Conservation (phyloP, 2,329 filamentous ascomycete genomes). For the Cladosporium halotolerans region DNA sequence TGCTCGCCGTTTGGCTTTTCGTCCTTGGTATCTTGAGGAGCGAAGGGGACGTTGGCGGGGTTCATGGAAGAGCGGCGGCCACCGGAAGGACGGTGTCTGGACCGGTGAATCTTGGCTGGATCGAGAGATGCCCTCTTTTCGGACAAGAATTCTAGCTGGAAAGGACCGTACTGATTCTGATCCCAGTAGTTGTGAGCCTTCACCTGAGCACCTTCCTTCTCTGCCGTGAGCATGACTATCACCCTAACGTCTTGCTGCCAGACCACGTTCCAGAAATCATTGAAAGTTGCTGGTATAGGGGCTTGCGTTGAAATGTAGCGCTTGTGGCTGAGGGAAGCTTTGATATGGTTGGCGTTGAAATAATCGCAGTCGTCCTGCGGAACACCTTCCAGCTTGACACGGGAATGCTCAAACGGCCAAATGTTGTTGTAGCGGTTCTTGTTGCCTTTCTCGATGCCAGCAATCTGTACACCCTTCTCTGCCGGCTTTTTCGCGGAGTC, state of each 20-base stretch:
- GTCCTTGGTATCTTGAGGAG: constrained; percentile 22
- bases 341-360: constrained; percentile 86
- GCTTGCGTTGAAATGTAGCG: constrained; percentile 94
- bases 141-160: constrained; percentile 69
- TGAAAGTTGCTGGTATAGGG: constrained; percentile 84
- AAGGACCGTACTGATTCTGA: constrained; percentile 66
- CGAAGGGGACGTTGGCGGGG: constrained; percentile 23
- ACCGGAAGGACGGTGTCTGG: constrained; percentile 32
- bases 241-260: constrained; percentile 96
- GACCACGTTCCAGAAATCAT: constrained; percentile 94
- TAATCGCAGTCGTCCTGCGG: constrained; percentile 74
- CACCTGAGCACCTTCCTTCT: constrained; percentile 84
- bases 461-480: constrained; percentile 58
- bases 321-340: constrained; percentile 75
- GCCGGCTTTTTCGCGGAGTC: constrained; percentile 12
- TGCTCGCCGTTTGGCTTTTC: constrained; percentile 42
- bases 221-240: constrained; percentile 93
- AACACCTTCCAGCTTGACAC: constrained; percentile 70
- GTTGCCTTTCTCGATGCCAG: constrained; percentile 85
- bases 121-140: constrained; percentile 79
- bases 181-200: constrained; percentile 97
- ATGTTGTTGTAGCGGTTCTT: constrained; percentile 99
- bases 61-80: constrained; percentile 32
- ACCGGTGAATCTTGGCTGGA: constrained; percentile 45
- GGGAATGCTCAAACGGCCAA: constrained; percentile 87